These are phyloP conservation scores for Kluyveromyces lactis DNA, from an alignment of 805 yeast genomes.

Conservation along the genomic window DNA sequence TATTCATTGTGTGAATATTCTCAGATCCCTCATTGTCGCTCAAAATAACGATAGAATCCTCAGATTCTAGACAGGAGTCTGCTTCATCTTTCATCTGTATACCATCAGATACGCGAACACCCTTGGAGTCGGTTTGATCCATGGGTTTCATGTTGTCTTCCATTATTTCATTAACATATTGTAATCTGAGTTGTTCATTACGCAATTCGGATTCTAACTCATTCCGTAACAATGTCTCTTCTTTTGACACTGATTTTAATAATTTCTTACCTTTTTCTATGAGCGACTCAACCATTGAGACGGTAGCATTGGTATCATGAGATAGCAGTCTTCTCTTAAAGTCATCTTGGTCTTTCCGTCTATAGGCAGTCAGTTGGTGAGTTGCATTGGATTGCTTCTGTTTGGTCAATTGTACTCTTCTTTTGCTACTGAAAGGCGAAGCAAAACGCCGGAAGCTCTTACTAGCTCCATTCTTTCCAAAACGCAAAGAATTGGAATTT, in stretches of 20 bases:
- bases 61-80: background rate
- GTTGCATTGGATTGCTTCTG: background rate
- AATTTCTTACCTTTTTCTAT: slow-evolving; percentile 19
- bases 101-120: too few relatives aligned
- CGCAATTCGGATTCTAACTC: slow-evolving; percentile 9
- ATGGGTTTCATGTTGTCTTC: background rate
- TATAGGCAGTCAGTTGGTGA: too few relatives aligned
- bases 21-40: slow-evolving; percentile 1
- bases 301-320: slow-evolving; percentile 5
- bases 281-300: slow-evolving; percentile 17
- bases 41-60: slow-evolving; percentile 1
- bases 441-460: background rate
- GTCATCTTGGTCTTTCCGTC: too few relatives aligned
- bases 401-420: background rate
- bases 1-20: too few relatives aligned
- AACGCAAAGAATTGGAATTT: too few relatives aligned
- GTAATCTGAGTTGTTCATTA: background rate
- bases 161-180: slow-evolving; percentile 1
- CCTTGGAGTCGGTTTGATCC: too few relatives aligned
- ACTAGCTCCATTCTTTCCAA: background rate
- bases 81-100: too few relatives aligned
- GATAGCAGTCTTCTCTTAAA: background rate
- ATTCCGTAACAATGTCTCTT: slow-evolving; percentile 8
- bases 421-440: slow-evolving; percentile 2
- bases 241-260: slow-evolving; percentile 12